Evolutionary conservation across 192 early-diverging fungal genomes (phyloP), one percentile per base, ranked within the genome.

Genomic region (Kickxella alabastrina): DNA sequence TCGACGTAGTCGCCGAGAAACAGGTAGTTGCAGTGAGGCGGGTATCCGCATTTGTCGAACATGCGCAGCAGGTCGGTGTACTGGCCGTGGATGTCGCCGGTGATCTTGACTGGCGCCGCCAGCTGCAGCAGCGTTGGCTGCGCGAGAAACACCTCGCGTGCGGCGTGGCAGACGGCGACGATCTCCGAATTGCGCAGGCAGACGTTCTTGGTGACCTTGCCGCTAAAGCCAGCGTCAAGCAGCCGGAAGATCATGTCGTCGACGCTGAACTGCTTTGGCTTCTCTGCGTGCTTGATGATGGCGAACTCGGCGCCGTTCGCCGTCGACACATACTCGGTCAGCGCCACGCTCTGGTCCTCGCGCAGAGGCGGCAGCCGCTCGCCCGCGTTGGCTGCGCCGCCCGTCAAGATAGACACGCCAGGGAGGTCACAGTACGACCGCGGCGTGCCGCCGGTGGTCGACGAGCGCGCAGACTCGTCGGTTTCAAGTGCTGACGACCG

Each of bases 1-100:
- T 98, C 95, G 6, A 98, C 95, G 78, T 98, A 98, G 70, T 98
- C 95, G 19, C 92, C 90, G 17, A 97, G 44, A 57, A 94, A 97
- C 51, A 95, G 72, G 71, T 92, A 98, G 77, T 96, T 96, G 57
- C 90, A 80, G 21, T 77, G 61, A 0, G 92, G 92, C 24, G 95
- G 95, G 62, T 90, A 94, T 17, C 95, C 95, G 62, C 89, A 85
- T 82, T 87, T 83, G 62, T 95, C 92, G 71, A 98, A 96, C 54
- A 95, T 75, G 21, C 93, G 82, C 34, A 96, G 71, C 49, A 98
- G 70, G 67, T 98, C 95, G 3, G 87, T 79, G 68, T 89, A 98
- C 72, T 98, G 95, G 34, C 95, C 95, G 59, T 97, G 95, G 38
- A 95, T 88, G 69, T 97, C 95, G 31, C 94, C 93, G 15, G 83